These are phyloP conservation scores for Rhodotorula paludigena DNA, from an alignment of 768 basidiomycete species.

Conservation along the genomic window DNA sequence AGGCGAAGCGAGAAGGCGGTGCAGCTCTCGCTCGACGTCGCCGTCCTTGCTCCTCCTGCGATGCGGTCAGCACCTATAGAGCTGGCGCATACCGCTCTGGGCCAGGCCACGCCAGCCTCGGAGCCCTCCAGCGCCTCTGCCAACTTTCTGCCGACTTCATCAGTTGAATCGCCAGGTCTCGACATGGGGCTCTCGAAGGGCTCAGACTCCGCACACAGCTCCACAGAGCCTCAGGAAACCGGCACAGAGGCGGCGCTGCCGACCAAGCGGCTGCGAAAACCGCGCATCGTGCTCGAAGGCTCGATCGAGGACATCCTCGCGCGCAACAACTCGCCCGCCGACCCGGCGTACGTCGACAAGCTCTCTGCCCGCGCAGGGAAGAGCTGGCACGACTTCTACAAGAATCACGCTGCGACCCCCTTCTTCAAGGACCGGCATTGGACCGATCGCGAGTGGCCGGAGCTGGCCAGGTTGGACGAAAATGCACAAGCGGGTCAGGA, in stretches of 20 bases:
- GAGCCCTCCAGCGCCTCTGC: no score
- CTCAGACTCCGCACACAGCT: not conserved
- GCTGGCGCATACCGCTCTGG: no score
- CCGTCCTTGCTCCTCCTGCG: no score
- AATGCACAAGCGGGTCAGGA: not conserved
- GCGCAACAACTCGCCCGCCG: not conserved
- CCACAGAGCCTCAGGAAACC: not conserved
- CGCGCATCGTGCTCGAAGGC: conserved; percentile 13
- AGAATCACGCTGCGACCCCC: conserved; percentile 10
- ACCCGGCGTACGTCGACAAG: conserved; percentile 11
- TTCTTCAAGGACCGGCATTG: conserved; percentile 41
- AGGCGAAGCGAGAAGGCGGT: no score
- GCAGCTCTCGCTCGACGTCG: no score
- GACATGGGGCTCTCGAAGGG: no score
- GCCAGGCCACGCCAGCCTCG: no score
- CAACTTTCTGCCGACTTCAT: no score
- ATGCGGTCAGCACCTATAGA: no score
- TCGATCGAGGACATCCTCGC: conserved; percentile 24
- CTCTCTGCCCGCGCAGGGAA: not conserved
- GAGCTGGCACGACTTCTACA: conserved; percentile 33
- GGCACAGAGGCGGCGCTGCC: not conserved
- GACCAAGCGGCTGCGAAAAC: conserved; percentile 9
- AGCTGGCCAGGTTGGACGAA: not conserved
- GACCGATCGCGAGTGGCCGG: conserved; percentile 23
- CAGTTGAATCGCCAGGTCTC: no score